A percentile compares a stretch with the other conserved stretches of the same genome.
Evolutionary conservation across 2,329 filamentous ascomycete genomes (phyloP).

Genomic region (Trichoderma atrobrunneum): DNA sequence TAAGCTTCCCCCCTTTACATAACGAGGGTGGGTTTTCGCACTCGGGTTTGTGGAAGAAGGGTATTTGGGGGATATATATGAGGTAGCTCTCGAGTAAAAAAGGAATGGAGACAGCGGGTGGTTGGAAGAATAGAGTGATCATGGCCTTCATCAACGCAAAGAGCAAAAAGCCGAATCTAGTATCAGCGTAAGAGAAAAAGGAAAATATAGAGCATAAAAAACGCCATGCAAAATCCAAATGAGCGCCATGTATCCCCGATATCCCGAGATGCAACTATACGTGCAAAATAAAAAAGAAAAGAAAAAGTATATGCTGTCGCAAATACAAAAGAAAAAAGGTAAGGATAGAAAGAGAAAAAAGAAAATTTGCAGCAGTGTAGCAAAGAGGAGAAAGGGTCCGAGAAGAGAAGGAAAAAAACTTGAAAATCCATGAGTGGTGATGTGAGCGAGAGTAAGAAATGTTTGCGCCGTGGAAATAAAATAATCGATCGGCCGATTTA

Average conservation of each 20-base stretch:
- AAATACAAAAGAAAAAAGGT: slow-evolving; percentile 2
- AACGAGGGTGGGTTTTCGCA: slow-evolving; percentile 9
- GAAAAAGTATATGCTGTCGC: slow-evolving; percentile 16
- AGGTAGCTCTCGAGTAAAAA: slow-evolving; percentile 9
- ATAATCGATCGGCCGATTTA: not conserved
- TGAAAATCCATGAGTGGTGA: slow-evolving; percentile 11
- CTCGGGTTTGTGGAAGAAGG: slow-evolving; percentile 1
- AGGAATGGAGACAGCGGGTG: slow-evolving; percentile 6
- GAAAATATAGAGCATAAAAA: not conserved
- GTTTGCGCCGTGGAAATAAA: not conserved
- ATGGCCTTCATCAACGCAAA: slow-evolving; percentile 13
- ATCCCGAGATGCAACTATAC: slow-evolving; percentile 12
- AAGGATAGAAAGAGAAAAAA: not conserved
- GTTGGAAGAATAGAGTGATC: slow-evolving; percentile 15
- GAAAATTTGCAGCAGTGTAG: slow-evolving; percentile 1
- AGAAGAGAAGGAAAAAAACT: not conserved
- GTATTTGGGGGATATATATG: not conserved
- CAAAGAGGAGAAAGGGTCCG: not conserved
- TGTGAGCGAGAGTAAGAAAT: not conserved
- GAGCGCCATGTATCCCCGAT: slow-evolving; percentile 19
- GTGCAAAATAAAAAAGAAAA: slow-evolving; percentile 5
- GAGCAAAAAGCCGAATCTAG: not conserved
- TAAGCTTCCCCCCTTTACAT: not conserved
- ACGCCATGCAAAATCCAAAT: slow-evolving; percentile 19
- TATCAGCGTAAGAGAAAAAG: not conserved